Conservation (phyloP, 441 rosid species). For the Kokia cookei region DNA sequence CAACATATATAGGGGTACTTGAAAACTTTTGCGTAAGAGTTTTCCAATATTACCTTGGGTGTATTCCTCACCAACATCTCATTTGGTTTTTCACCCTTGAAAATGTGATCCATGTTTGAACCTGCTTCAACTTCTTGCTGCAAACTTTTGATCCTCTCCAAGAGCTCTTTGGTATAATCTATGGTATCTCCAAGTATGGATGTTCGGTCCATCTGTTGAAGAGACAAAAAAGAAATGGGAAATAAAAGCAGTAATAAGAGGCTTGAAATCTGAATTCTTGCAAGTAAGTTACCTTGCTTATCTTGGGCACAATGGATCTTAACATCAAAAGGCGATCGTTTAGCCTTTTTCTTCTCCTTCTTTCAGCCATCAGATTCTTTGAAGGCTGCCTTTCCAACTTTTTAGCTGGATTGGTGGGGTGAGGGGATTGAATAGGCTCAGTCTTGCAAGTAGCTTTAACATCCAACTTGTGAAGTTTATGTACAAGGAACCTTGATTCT, state of each 20-base stretch:
- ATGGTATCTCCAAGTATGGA: conserved; percentile 73
- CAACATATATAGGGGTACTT: background rate
- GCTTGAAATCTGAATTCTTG: background rate
- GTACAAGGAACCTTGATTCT: conserved; percentile 20
- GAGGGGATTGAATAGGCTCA: conserved; percentile 32
- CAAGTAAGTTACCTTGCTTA: conserved; percentile 54
- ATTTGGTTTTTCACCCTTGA: conserved; percentile 48
- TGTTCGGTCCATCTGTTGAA: conserved; percentile 66
- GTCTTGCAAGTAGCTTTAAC: conserved; percentile 27
- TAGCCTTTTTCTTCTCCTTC: conserved; percentile 64
- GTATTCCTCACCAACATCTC: conserved; percentile 65
- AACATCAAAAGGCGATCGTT: conserved; percentile 75
- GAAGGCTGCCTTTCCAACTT: conserved; percentile 60
- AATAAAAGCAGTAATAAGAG: background rate
- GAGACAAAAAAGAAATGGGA: background rate
- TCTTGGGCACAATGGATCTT: conserved; percentile 75
- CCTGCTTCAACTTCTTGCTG: conserved; percentile 45
- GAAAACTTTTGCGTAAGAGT: background rate
- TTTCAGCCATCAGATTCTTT: conserved; percentile 68
- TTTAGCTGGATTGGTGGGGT: conserved; percentile 18
- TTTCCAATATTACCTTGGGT: conserved; percentile 57
- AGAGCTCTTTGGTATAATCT: conserved; percentile 67
- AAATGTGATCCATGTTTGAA: conserved; percentile 30
- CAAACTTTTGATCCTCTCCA: conserved; percentile 49
- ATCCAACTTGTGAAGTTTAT: conserved; percentile 24